Percentiles rank a stretch among this genome's conserved stretches.
These are phyloP conservation scores for Rhizopogon hawkerae DNA, from an alignment of 1,284 basidiomycete species.

Conservation along the genomic window DNA sequence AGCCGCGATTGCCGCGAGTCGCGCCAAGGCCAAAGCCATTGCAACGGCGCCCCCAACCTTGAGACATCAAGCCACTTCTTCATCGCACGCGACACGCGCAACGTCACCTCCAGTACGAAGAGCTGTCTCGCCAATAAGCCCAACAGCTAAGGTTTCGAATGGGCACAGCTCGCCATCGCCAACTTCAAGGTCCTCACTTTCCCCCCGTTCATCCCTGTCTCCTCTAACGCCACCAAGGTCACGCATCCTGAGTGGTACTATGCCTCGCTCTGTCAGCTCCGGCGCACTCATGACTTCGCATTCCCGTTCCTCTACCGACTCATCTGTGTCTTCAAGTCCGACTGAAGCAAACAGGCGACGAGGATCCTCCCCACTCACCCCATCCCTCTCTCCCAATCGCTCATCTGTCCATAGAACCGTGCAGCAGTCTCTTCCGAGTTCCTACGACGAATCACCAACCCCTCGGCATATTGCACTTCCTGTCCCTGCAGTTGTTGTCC, in stretches of 20 bases:
- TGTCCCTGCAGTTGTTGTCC: slow-evolving; percentile 25
- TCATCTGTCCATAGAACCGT: slow-evolving; percentile 36
- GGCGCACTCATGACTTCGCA: slow-evolving; percentile 28
- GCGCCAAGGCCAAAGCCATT: slow-evolving; percentile 76
- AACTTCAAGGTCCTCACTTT: slow-evolving; percentile 31
- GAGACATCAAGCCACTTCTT: slow-evolving; percentile 69
- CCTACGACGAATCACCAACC: slow-evolving; percentile 32
- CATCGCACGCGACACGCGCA: slow-evolving; percentile 39
- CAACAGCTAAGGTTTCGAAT: slow-evolving; percentile 21
- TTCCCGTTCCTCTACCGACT: slow-evolving; percentile 37
- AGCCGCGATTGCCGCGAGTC: slow-evolving; percentile 74
- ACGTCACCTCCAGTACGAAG: slow-evolving; percentile 39
- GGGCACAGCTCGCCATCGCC: slow-evolving; percentile 35
- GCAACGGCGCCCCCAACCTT: slow-evolving; percentile 69
- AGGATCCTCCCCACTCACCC: slow-evolving; percentile 45
- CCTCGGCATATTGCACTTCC: slow-evolving; percentile 24
- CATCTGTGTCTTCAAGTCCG: slow-evolving; percentile 34
- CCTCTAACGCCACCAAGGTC: slow-evolving; percentile 39
- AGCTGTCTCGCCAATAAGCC: slow-evolving; percentile 33
- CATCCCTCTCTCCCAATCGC: slow-evolving; percentile 29
- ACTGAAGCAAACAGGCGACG: slow-evolving; percentile 35
- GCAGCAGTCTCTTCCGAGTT: slow-evolving; percentile 40
- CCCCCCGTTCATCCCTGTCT: slow-evolving; percentile 34
- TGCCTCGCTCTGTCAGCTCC: slow-evolving; percentile 34
- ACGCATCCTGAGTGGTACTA: slow-evolving; percentile 32